Percentiles rank a stretch among this genome's conserved stretches.
Evolutionary conservation across 2,329 filamentous ascomycete genomes (phyloP).

Genomic region (Monosporascus cannonballus): DNA sequence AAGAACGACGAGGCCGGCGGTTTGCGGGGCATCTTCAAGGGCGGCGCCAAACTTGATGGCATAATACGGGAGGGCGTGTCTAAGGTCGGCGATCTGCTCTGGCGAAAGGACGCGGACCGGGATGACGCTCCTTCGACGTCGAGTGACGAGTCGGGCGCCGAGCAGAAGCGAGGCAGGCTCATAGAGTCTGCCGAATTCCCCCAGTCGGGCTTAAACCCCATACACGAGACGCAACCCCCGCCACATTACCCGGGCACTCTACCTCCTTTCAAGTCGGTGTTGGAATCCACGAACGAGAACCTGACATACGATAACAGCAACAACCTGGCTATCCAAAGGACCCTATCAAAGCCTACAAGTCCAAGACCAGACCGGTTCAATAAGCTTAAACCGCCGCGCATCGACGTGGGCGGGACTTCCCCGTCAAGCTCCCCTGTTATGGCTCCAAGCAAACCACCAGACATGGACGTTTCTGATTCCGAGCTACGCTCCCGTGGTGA

Average conservation of each 20-base stretch:
- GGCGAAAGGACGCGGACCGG: conserved; percentile 42
- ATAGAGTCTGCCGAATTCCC: conserved; percentile 30
- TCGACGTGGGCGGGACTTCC: conserved; percentile 39
- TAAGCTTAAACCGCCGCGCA: conserved; percentile 41
- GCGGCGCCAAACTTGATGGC: conserved; percentile 61
- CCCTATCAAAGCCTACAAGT: conserved; percentile 28
- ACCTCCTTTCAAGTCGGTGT: conserved; percentile 40
- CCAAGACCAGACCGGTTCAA: conserved; percentile 40
- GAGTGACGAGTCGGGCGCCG: conserved; percentile 44
- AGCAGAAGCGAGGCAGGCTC: conserved; percentile 33
- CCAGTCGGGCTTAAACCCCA: conserved; percentile 26
- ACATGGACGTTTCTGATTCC: conserved; percentile 32
- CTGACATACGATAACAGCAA: conserved; percentile 11
- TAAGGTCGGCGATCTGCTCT: conserved; percentile 50
- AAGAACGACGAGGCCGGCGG: conserved; percentile 45
- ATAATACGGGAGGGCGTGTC: conserved; percentile 57
- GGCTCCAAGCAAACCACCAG: conserved; percentile 16
- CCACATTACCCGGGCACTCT: conserved; percentile 47
- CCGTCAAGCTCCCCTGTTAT: conserved; percentile 27
- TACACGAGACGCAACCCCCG: conserved; percentile 24
- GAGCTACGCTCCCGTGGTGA: conserved; percentile 27
- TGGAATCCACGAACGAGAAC: conserved; percentile 19
- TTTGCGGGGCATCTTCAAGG: conserved; percentile 72
- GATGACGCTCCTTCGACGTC: conserved; percentile 32
- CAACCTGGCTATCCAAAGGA: conserved; percentile 5